phyloP scores from a whole-genome alignment of 2,329 filamentous ascomycete genomes.

The Neofusicoccum ribis region DNA sequence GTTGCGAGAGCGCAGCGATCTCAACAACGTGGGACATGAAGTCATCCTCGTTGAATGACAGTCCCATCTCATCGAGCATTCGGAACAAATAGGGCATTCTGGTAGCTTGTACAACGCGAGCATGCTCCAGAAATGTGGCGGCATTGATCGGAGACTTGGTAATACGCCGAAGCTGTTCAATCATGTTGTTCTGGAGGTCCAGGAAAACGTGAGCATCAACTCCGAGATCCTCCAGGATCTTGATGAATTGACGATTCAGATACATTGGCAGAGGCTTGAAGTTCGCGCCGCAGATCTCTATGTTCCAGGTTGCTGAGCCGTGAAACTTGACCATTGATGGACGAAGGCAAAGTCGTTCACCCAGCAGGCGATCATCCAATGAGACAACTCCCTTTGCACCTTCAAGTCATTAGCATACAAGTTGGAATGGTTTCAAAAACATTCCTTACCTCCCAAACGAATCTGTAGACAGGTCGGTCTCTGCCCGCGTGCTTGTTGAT shows the following conservation, averaged over 20 bases:
- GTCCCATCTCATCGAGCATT: conserved; percentile 55
- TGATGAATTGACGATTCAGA: conserved; percentile 79
- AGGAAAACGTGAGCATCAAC: conserved; percentile 62
- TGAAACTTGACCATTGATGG: conserved; percentile 78
- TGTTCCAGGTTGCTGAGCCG: conserved; percentile 47
- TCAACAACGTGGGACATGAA: conserved; percentile 74
- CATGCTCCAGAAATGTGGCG: conserved; percentile 63
- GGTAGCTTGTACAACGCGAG: conserved; percentile 62
- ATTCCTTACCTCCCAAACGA: conserved; percentile 59
- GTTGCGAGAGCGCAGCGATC: conserved; percentile 66
- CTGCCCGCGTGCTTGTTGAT: conserved; percentile 46
- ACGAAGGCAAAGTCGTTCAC: conserved; percentile 62
- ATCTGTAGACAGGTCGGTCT: conserved; percentile 72
- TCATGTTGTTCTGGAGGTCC: conserved; percentile 61
- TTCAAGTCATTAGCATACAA: conserved; percentile 24
- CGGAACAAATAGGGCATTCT: conserved; percentile 64
- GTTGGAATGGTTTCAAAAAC: not conserved
- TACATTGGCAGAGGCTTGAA: conserved; percentile 67
- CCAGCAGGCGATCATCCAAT: conserved; percentile 62
- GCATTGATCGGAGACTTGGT: conserved; percentile 63
- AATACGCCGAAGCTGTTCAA: conserved; percentile 60
- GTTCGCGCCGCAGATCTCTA: conserved; percentile 73
- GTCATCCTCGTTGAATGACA: conserved; percentile 66
- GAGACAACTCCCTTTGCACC: conserved; percentile 78
- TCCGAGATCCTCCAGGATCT: conserved; percentile 79